Base-by-base conservation (phyloP, 2,329 filamentous ascomycete genomes). In the Trichoderma atrobrunneum region DNA sequence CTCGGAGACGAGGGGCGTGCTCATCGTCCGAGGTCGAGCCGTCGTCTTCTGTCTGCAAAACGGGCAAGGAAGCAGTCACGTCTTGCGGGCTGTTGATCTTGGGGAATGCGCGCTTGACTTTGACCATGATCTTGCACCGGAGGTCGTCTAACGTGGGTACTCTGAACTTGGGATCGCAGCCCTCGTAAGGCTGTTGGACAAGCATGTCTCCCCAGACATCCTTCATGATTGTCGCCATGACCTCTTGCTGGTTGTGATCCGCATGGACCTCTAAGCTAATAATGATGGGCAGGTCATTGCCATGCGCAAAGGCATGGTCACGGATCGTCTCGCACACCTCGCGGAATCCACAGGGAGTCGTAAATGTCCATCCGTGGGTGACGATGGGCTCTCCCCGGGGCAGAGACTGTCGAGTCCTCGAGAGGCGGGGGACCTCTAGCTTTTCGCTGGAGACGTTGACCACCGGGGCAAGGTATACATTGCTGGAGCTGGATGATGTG, bases 141-240 rank as follows among this genome's bases (percentile, higher is more conserved):
- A 98, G 82, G 14, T 94, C 89, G 16, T 89, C 88, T 0, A 97
- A 90, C 36, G 89, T 87, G 0, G 93, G 92, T 30, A 95, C 87
- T 6, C 84, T 83, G 70, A 87, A 84, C 16, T 80, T 83, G 0
- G 89, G 85, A 78, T 89, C 79, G 75, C 84, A 83, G 76, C 85
- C 82, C 24, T 87, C 84, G 24, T 82, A 86, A 48, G 83, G 83
- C 68, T 82, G 77, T 26, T 93, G 90, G 12, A 98, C 85, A 7
- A 98, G 85, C 77, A 92, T 83, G 0, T 88, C 90, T 54, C 87
- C 88, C 94, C 95, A 99, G 74, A 93, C 92, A 76, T 97, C 90
- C 75, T 90, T 90, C 92, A 99, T 98, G 74, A 98, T 97, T 71
- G 93, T 88, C 12, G 97, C 95, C 93, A 98, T 98, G 65, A 92